Conservation (phyloP, 352 stramenopile species). For the Pythium grandisporangium region DNA sequence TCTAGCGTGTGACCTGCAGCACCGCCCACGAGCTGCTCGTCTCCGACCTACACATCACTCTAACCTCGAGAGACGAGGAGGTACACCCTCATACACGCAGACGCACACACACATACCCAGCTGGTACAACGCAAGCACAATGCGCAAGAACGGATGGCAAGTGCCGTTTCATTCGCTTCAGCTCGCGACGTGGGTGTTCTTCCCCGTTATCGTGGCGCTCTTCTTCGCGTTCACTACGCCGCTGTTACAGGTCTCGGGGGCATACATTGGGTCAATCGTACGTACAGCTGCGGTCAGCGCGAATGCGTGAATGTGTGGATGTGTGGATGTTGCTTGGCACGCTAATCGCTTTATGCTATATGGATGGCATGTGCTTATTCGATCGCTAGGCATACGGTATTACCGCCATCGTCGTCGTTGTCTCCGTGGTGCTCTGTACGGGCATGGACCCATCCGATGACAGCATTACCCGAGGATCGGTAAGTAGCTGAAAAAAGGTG, state of each 20-base stretch:
- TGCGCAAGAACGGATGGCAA: conserved; percentile 72
- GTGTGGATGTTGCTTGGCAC: no score
- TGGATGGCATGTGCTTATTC: not conserved
- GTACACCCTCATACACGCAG: no score
- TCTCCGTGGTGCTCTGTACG: conserved; percentile 48
- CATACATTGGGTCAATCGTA: conserved; percentile 41
- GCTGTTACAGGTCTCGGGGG: conserved; percentile 32
- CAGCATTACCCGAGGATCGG: conserved; percentile 49
- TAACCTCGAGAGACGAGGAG: no score
- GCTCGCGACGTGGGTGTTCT: conserved; percentile 75
- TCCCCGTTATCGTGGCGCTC: conserved; percentile 65
- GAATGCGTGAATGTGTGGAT: no score
- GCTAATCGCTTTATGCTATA: not conserved
- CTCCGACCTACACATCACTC: no score
- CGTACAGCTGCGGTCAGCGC: no score
- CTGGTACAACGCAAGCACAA: conserved; percentile 1
- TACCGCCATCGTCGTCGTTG: conserved; percentile 39
- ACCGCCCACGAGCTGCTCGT: no score
- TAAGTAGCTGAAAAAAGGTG: no score
- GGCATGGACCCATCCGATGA: conserved; percentile 72
- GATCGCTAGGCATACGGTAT: conserved; percentile 34
- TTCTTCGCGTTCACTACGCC: conserved; percentile 82
- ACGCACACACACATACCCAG: no score
- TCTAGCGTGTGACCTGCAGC: no score
- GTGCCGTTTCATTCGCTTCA: conserved; percentile 77